Percentiles rank a stretch among this genome's conserved stretches.
Conservation (phyloP, 306 rosid genomes). For the Vigna trinervia region DNA sequence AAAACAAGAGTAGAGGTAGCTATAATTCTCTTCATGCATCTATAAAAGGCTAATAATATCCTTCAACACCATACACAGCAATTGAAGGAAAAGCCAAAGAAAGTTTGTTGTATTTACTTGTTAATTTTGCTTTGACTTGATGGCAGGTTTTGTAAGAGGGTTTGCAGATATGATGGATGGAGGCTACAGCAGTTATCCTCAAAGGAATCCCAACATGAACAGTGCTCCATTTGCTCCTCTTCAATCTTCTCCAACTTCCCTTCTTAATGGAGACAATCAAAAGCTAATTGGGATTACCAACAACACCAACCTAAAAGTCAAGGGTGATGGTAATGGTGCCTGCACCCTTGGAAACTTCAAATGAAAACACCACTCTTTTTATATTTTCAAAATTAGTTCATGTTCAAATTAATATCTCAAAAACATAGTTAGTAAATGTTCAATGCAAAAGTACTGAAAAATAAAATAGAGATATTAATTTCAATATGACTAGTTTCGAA, state of each 20-base stretch:
- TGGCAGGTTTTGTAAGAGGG: constrained; percentile 44
- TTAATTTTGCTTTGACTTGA: not conserved
- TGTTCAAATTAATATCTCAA: no score
- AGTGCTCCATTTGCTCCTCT: not conserved
- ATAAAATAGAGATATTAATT: no score
- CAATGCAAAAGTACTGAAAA: no score
- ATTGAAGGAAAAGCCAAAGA: not conserved
- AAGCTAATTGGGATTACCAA: constrained; percentile 41
- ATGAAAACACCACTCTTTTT: not conserved
- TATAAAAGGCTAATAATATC: not conserved
- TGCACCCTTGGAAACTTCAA: constrained; percentile 37
- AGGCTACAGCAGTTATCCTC: not conserved
- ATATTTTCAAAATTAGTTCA: no score
- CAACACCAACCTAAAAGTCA: constrained; percentile 45
- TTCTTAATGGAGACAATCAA: constrained; percentile 46
- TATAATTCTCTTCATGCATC: no score
- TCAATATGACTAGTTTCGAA: no score
- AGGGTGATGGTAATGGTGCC: constrained; percentile 50
- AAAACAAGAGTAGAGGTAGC: no score
- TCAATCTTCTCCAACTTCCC: not conserved
- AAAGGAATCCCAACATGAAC: not conserved
- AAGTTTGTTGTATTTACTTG: not conserved
- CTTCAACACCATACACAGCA: constrained; percentile 2
- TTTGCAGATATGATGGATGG: not conserved
- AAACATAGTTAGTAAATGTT: no score